Evolutionary conservation across 129 eudicot genomes (phyloP), one percentile per base, ranked within the genome.

Genomic region (Chrysanthemum lavandulifolium): DNA sequence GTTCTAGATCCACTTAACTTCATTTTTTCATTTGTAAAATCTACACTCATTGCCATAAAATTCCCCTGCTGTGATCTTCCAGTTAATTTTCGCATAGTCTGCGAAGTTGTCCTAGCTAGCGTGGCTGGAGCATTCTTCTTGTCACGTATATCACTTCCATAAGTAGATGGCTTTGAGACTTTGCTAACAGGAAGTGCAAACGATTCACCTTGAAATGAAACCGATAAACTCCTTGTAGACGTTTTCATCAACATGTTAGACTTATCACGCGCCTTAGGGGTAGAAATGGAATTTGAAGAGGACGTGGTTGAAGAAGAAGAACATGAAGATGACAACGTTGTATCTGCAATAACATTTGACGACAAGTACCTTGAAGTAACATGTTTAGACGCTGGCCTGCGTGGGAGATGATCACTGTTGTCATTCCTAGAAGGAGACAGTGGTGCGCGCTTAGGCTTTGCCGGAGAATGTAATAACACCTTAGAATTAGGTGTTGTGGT

Each of bases 191-290:
- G 86, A 36, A 83, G 16, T 0, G 89, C 82, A 72, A 71, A 85
- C 73, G 98, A 78, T 82, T 85, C 82, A 0, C 98, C 98, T 74
- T 89, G 98, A 79, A 93, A 93, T 47, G 96, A 93, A 48, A 89
- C 96, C 2, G 95, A 89, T 10, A 87, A 68, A 71, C 96, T 89
- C 86, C 95, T 79, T 33, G 77, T 56, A 6, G 89, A 89, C 31
- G 75, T 82, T 78, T 71, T 78, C 79, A 82, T 65, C 81, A 84
- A 43, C 65, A 66, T 53, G 76, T 71, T 82, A 57, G 87, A 76
- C 23, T 79, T 85, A 43, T 82, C 67, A 49, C 83, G 80, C 48
- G 54, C 68, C n/a, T 13, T 59, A 16, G 84, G 45, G 53, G 78
- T 50, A 15, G 14, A n/a, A 47, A 62, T 25, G 2, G 95, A 79